phyloP scores from a whole-genome alignment of 441 rosid species.

The Adansonia gregorii region DNA sequence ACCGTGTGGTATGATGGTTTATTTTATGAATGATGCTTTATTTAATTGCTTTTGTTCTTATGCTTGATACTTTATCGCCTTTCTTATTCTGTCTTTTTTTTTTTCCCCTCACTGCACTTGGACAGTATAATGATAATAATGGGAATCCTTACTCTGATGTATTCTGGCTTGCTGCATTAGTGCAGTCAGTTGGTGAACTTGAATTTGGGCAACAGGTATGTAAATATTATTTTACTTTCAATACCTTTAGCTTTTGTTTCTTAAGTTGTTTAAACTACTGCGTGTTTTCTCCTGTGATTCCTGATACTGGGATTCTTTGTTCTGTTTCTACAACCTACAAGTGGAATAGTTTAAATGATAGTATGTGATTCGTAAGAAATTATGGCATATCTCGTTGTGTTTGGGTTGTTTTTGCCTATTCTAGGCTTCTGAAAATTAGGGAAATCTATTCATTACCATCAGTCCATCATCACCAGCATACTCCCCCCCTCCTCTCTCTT shows the following conservation, averaged over 20 bases:
- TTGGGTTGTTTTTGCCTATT: neutral
- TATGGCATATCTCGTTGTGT: neutral
- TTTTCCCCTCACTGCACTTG: slow-evolving; percentile 29
- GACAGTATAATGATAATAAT: slow-evolving; percentile 91
- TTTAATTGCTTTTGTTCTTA: slow-evolving; percentile 4
- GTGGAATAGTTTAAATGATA: neutral
- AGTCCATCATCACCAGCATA: neutral
- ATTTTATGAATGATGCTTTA: neutral
- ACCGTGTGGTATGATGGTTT: neutral
- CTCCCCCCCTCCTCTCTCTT: neutral
- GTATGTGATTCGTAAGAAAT: neutral
- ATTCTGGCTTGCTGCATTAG: slow-evolving; percentile 94
- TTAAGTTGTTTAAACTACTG: neutral
- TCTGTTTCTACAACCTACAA: neutral
- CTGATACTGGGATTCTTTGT: slow-evolving; percentile 5
- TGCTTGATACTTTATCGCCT: neutral
- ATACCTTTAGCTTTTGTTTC: neutral
- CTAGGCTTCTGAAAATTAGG: slow-evolving; percentile 11
- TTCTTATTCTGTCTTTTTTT: slow-evolving; percentile 17
- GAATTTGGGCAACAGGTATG: slow-evolving; percentile 93
- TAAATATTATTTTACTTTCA: slow-evolving; percentile 23
- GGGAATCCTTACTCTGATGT: slow-evolving; percentile 96
- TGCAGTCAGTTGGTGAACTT: slow-evolving; percentile 91
- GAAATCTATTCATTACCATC: slow-evolving; percentile 3
- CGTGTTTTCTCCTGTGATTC: neutral